phyloP scores from a whole-genome alignment of 2,329 filamentous ascomycete genomes.

The Gyromitra esculenta region DNA sequence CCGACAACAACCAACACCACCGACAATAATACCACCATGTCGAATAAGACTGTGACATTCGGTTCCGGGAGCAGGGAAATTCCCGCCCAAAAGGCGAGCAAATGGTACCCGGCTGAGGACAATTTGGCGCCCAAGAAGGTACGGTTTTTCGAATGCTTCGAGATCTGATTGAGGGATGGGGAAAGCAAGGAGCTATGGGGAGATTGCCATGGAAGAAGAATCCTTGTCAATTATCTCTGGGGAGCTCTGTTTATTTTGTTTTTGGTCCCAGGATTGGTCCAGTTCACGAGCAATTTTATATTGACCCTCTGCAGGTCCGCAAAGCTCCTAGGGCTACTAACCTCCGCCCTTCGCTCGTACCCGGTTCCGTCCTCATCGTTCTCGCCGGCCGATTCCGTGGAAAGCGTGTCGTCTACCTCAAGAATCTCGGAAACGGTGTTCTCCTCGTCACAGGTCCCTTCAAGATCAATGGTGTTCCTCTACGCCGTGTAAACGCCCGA shows the following conservation, averaged over 20 bases:
- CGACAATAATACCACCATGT: constrained; percentile 66
- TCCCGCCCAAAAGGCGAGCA: constrained; percentile 90
- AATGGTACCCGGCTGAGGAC: constrained; percentile 98
- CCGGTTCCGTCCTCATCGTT: constrained; percentile 97
- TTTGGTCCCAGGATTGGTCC: constrained; percentile 9
- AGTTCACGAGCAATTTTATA: constrained; percentile 24
- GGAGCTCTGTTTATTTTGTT: constrained; percentile 34
- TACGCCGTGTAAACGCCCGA: constrained; percentile 91
- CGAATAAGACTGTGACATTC: constrained; percentile 90
- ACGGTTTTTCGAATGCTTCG: constrained; percentile 31
- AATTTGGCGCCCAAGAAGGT: constrained; percentile 91
- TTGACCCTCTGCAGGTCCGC: constrained; percentile 74
- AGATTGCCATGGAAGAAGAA: constrained; percentile 13
- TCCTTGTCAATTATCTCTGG: constrained; percentile 24
- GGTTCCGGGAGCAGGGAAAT: constrained; percentile 94
- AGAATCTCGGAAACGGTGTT: constrained; percentile 95
- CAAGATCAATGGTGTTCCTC: constrained; percentile 99
- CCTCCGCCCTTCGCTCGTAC: constrained; percentile 87
- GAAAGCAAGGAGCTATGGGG: constrained; percentile 20
- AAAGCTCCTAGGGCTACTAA: constrained; percentile 90
- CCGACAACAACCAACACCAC: constrained; percentile 40
- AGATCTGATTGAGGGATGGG: constrained; percentile 38
- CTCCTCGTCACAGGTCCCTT: constrained; percentile 99
- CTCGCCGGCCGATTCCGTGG: constrained; percentile 99
- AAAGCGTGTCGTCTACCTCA: constrained; percentile 99